Base-by-base conservation (phyloP, 768 basidiomycete species). In the Russula emetica region DNA sequence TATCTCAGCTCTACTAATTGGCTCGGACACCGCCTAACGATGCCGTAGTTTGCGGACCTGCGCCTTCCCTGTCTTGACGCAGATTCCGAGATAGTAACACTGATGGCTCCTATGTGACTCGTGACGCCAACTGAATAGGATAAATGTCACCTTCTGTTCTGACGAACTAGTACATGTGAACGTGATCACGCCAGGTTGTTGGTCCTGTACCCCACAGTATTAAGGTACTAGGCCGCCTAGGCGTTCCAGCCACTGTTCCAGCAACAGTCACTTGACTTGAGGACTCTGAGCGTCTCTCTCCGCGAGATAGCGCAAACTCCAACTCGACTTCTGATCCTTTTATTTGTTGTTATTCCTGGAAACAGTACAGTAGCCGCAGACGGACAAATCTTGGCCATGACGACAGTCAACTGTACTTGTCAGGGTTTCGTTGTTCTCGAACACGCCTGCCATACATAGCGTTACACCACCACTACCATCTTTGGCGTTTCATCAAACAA, bases 201-300 rank as follows among this genome's bases (percentile, higher is more conserved):
- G 58, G 54, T 18, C 47, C 53, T 40, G 47, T 54, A 45, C 51
- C 63, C 59, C 54, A 40, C 18, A 20, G 55, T 60, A 60, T 60
- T 64, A 64, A 64, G 63, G 63, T 53, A 58, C 57, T 54, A 54
- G n/a, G n/a, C n/a, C n/a, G n/a, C n/a, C n/a, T n/a, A n/a, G 51
- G 20, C 22, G 40, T 36, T 36, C 34, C 11, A 34, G 34, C 30
- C 30, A 30, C 30, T 30, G 30, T 30, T 45, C 36, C 38, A 50
- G 38, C 59, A 36, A 44, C 22, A 36, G 64, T 61, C 64, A 56
- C 50, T 65, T 61, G 54, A 65, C 58, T 49, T 49, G 58, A 61
- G 56, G 54, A 65, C 52, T 47, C 30, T 45, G 42, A 58, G 52
- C 62, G 52, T 55, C 40, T 13, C 45, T 49, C 36, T n/a, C 47